Percentiles rank a stretch among this genome's conserved stretches.
Evolutionary conservation across 257 asterid genomes (phyloP).

Genomic region (Cinchona pubescens): DNA sequence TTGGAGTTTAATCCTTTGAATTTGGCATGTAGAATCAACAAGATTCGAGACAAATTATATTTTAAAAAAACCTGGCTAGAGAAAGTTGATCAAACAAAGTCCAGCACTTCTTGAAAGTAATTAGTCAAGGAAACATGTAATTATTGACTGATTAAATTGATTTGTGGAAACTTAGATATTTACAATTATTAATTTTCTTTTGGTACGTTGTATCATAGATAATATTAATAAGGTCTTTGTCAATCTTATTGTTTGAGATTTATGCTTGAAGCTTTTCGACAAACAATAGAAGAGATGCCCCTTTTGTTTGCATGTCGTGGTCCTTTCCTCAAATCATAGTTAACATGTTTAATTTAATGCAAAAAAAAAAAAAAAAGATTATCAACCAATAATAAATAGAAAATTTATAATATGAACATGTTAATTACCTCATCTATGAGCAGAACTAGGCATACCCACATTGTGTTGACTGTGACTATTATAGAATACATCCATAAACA

Average conservation of each 20-base stretch:
- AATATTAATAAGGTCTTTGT: neutral
- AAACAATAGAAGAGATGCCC: neutral
- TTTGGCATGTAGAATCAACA: neutral
- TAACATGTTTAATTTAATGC: neutral
- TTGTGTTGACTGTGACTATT: neutral
- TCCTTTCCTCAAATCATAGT: neutral
- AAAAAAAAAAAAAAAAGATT: neutral
- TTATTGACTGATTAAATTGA: too few relatives aligned
- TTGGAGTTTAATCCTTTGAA: neutral
- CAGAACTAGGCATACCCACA: neutral
- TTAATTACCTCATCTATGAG: neutral
- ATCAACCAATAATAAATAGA: neutral
- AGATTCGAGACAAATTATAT: too few relatives aligned
- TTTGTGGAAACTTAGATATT: too few relatives aligned
- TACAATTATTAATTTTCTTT: too few relatives aligned
- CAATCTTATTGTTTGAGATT: neutral
- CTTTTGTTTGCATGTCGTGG: neutral
- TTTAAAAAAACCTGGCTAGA: neutral
- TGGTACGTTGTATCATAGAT: neutral
- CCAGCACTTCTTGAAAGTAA: neutral
- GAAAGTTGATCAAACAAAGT: too few relatives aligned
- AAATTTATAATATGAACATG: neutral
- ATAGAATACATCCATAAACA: neutral
- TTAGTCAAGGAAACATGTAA: too few relatives aligned
- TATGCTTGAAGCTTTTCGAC: constrained; percentile 12